Percentiles rank a stretch among this genome's conserved stretches.
Conservation (phyloP, 352 stramenopile species). For the Halophytophthora polymorphica region DNA sequence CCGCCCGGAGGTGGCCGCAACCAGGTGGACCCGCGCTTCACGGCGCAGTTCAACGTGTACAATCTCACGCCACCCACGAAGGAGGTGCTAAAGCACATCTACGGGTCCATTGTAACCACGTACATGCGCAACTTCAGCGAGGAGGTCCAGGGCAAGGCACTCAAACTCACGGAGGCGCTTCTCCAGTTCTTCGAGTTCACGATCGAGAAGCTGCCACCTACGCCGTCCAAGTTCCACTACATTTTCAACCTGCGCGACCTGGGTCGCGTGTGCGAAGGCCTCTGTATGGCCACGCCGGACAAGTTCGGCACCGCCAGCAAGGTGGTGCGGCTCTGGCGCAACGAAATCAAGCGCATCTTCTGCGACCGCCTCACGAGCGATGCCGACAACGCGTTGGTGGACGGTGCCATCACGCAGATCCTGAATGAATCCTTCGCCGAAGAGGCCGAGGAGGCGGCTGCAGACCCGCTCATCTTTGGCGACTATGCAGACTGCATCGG, state of each 20-base stretch:
- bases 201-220: constrained; percentile 90
- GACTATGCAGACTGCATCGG: constrained; percentile 90
- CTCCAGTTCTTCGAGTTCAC: constrained; percentile 90
- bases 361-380: constrained; percentile 90
- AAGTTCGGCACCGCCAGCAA: constrained; percentile 62
- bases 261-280: constrained; percentile 91
- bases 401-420: constrained; percentile 71
- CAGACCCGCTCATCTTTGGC: constrained; percentile 89
- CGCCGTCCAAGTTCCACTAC: constrained; percentile 95
- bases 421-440: constrained; percentile 70
- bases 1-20: constrained; percentile 93
- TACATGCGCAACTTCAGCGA: constrained; percentile 90
- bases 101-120: constrained; percentile 90
- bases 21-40: constrained; percentile 92
- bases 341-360: constrained; percentile 93
- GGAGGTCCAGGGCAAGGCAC: constrained; percentile 66
- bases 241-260: constrained; percentile 97
- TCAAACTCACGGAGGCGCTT: constrained; percentile 84
- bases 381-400: constrained; percentile 81
- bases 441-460: constrained; percentile 62
- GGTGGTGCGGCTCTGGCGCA: constrained; percentile 91
- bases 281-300: constrained; percentile 92
- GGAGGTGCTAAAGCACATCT: constrained; percentile 91
- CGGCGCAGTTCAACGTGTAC: constrained; percentile 95
- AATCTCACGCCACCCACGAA: constrained; percentile 92